A percentile compares a stretch with the other conserved stretches of the same genome.
Conservation (phyloP, 164 flowering plant genomes). For the Kalanchoe fedtschenkoi region DNA sequence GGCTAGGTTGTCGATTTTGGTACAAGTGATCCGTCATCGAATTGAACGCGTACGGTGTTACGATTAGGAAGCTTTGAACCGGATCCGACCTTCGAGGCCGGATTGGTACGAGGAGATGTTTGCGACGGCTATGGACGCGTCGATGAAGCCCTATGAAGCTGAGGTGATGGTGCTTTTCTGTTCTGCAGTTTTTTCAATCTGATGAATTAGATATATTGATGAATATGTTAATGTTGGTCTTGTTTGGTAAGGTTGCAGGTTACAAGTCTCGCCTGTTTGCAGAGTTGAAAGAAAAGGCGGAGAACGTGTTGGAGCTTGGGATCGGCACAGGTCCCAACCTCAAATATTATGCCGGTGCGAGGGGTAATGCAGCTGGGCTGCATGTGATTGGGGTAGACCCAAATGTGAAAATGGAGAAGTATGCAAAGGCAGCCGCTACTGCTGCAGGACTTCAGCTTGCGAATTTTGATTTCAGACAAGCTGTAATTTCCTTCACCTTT, state of each 20-base stretch:
- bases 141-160: conserved; percentile 52
- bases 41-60: neutral
- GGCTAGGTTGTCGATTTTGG: neutral
- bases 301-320: conserved; percentile 73
- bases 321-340: conserved; percentile 91
- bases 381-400: conserved; percentile 68
- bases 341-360: conserved; percentile 44
- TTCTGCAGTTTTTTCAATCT: neutral
- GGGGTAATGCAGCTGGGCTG: conserved; percentile 19
- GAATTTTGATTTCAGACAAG: conserved; percentile 50
- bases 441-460: conserved; percentile 47
- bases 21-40: neutral
- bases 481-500: conserved; percentile 30
- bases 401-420: conserved; percentile 71
- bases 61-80: conserved; percentile 39
- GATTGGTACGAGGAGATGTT: conserved; percentile 78
- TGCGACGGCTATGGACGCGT: conserved; percentile 36
- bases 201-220: neutral
- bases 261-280: conserved; percentile 54
- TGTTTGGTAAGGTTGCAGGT: conserved; percentile 49
- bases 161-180: conserved; percentile 35
- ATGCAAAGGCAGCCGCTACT: conserved; percentile 55
- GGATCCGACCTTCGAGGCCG: conserved; percentile 55
- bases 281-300: conserved; percentile 45
- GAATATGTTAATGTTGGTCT: neutral